Evolutionary conservation across 352 stramenopile genomes (phyloP).

Genomic region (Phytophthora fragariaefolia): DNA sequence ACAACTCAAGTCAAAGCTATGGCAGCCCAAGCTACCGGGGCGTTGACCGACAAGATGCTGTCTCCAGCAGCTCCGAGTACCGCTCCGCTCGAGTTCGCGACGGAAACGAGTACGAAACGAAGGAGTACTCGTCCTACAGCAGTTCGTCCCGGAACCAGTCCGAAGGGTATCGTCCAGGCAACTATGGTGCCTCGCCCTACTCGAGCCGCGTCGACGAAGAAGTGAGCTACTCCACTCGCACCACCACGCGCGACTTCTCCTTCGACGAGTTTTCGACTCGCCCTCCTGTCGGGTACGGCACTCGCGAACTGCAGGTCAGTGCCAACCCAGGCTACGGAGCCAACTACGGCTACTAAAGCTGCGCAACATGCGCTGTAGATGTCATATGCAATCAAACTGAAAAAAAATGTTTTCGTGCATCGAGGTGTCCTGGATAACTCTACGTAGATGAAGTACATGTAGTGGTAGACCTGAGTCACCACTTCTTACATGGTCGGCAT

Average conservation of each 20-base stretch:
- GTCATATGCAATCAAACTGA: background rate
- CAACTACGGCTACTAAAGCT: background rate
- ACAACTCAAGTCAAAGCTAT: slow-evolving; percentile 1
- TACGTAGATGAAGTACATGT: too few species aligned
- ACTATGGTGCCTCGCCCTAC: slow-evolving; percentile 2
- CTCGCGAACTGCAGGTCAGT: background rate
- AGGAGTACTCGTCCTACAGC: background rate
- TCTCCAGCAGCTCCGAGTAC: slow-evolving; percentile 4
- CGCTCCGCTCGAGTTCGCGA: slow-evolving; percentile 7
- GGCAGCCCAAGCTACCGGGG: slow-evolving; percentile 9
- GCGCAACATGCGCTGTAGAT: background rate
- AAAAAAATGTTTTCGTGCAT: background rate
- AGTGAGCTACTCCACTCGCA: slow-evolving; percentile 7
- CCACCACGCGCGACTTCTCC: background rate
- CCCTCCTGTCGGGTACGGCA: background rate
- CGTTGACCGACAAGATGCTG: background rate
- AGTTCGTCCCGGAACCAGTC: background rate
- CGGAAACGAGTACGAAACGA: background rate
- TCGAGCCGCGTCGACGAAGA: slow-evolving; percentile 1
- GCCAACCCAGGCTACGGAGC: background rate
- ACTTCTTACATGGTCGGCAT: background rate
- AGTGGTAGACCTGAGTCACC: background rate
- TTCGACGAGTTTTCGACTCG: background rate
- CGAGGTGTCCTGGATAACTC: background rate
- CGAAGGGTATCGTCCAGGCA: background rate